Base-by-base conservation (phyloP, 345 rosid genomes). In the Isatis tinctoria region DNA sequence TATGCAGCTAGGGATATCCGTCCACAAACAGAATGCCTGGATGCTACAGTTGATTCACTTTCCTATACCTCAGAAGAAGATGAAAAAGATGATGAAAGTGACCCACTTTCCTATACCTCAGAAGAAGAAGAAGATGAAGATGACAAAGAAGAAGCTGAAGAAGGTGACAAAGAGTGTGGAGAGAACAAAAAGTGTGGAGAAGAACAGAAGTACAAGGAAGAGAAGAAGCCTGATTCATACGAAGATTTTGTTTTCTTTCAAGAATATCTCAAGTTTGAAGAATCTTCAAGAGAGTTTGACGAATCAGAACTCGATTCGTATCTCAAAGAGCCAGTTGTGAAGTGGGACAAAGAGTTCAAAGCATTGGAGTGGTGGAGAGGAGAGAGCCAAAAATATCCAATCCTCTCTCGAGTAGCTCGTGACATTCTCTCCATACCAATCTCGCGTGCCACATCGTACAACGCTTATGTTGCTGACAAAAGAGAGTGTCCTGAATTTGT, bases 281-380 rank as follows among this genome's bases (percentile, higher is more conserved):
- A 41, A 80, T 85, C 51, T 82, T 82, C 8, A 87, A 87, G 84
- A 74, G 83, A 49, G 32, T 80, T 40, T 72, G 71, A 68, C 6
- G 65, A 79, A 65, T 90, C 85, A 22, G 97, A 90, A 69, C 64
- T 92, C 27, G 94, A 85, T 53, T 86, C 80, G 58, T 92, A 92
- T 63, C 83, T 92, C 67, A 90, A 87, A 32, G 94, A 90, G 49
- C 78, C 88, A 14, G 87, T 90, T 27, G 45, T 87, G 83, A 89
- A 90, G 17, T 83, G 89, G 48, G 66, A 74, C 22, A 82, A 82
- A 69, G 92, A 90, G 44, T 85, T 88, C 33, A 88, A 88, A 51
- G 82, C 86, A 27, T 47, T 92, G 78, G 84, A 84, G 6, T 92
- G 94, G 96, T 90, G 97, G 97, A 92, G 76, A 74, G 72, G 76